phyloP scores from a whole-genome alignment of 495 filamentous ascomycete genomes.

The Poronia punctata region DNA sequence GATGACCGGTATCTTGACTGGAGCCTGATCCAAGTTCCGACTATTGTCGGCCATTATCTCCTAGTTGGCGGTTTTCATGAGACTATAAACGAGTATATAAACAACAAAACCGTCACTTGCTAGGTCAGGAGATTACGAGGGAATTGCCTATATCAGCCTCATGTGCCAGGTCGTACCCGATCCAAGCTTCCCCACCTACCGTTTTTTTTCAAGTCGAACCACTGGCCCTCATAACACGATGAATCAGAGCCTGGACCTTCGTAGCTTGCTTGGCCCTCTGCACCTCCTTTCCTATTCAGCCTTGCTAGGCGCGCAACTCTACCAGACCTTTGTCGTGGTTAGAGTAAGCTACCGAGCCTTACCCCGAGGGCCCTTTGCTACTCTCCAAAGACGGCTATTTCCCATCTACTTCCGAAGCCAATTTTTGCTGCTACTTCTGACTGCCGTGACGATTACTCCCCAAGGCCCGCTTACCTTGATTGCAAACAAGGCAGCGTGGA shows the following conservation, averaged over 20 bases:
- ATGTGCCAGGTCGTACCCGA: background rate
- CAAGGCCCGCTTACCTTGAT: conserved; percentile 32
- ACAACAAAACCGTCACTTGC: too few relatives aligned
- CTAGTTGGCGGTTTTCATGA: too few relatives aligned
- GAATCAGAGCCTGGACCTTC: too few relatives aligned
- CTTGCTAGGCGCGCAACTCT: conserved; percentile 46
- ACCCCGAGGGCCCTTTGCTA: conserved; percentile 42
- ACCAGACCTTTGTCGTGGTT: conserved; percentile 47
- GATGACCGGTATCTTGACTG: too few relatives aligned
- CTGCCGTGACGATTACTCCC: conserved; percentile 39
- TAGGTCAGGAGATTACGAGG: too few relatives aligned
- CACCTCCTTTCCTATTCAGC: conserved; percentile 48
- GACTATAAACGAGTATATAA: too few relatives aligned
- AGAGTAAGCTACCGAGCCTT: conserved; percentile 42
- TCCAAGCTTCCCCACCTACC: background rate
- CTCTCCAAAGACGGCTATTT: conserved; percentile 47
- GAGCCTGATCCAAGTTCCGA: background rate
- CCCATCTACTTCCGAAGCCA: conserved; percentile 48
- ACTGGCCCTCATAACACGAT: too few relatives aligned
- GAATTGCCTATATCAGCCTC: background rate
- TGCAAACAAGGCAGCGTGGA: conserved; percentile 23
- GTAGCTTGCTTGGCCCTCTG: conserved; percentile 21
- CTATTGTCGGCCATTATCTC: background rate
- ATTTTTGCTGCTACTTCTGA: conserved; percentile 35
- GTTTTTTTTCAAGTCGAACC: too few relatives aligned